A percentile compares a stretch with the other conserved stretches of the same genome.
Conservation (phyloP, 495 filamentous ascomycete species). For the Aspergillus conjunctus region DNA sequence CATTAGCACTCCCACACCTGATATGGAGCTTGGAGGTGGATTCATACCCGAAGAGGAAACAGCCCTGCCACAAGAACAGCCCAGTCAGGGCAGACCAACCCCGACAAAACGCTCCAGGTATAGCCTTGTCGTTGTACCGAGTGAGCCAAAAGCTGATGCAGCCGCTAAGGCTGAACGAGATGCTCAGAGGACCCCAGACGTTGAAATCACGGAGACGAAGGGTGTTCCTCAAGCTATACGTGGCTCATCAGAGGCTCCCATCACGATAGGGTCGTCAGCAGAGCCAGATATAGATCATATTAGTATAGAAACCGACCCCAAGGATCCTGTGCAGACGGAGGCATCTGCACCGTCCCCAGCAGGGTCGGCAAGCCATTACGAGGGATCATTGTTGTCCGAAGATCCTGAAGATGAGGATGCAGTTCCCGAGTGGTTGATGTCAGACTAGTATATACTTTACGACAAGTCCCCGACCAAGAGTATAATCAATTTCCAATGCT, state of each 20-base stretch:
- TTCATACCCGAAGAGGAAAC: conserved; percentile 30
- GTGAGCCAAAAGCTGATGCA: conserved; percentile 1
- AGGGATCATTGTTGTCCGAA: conserved; percentile 54
- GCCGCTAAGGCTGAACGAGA: not conserved
- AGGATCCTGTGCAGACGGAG: conserved; percentile 23
- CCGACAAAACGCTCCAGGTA: conserved; percentile 28
- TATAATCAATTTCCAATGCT: too few relatives aligned
- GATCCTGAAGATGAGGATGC: conserved; percentile 72
- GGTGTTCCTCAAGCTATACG: conserved; percentile 5
- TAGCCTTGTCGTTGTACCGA: conserved; percentile 39
- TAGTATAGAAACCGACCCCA: conserved; percentile 32
- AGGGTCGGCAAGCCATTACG: conserved; percentile 42
- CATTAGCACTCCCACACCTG: not conserved
- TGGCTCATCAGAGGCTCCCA: conserved; percentile 30
- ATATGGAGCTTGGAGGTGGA: conserved; percentile 20
- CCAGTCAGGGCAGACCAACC: not conserved
- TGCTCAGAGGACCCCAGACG: not conserved
- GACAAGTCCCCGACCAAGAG: too few relatives aligned
- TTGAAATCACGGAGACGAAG: too few relatives aligned
- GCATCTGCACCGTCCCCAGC: conserved; percentile 15
- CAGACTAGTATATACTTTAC: conserved; percentile 18
- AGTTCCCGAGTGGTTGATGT: conserved; percentile 64
- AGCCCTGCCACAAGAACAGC: not conserved
- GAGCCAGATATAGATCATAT: conserved; percentile 27
- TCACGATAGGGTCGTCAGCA: conserved; percentile 31